Percentiles rank a stretch among this genome's conserved stretches.
Conservation (phyloP, 1,284 basidiomycete genomes). For the Ceratobasidium sp. region DNA sequence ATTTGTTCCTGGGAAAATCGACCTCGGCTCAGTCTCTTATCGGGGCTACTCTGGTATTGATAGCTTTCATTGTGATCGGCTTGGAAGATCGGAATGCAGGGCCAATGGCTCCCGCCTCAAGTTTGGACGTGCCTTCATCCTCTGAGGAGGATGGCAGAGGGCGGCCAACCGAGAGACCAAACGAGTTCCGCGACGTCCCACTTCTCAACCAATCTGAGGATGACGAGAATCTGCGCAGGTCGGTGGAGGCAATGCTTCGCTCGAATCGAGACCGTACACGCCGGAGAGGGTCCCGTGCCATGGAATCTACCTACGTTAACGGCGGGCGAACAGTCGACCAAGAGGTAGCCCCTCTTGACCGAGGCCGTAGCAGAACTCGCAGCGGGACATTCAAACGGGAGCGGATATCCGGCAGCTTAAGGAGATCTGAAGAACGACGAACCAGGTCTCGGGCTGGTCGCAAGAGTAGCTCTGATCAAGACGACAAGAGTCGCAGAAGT, state of each 20-base stretch:
- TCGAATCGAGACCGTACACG: slow-evolving; percentile 6
- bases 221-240: slow-evolving; percentile 28
- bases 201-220: slow-evolving; percentile 16
- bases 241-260: slow-evolving; percentile 31
- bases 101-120: not conserved
- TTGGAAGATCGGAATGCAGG: slow-evolving; percentile 62
- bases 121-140: not conserved
- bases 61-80: slow-evolving; percentile 76
- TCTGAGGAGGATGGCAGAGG: slow-evolving; percentile 28
- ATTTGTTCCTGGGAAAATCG: slow-evolving; percentile 74
- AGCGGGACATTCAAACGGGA: slow-evolving; percentile 36
- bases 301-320: not conserved
- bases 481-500: slow-evolving; percentile 33
- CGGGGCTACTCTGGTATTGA: slow-evolving; percentile 76
- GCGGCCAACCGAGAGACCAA: slow-evolving; percentile 27
- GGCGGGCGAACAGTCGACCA: not conserved
- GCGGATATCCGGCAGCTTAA: slow-evolving; percentile 33
- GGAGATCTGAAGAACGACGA: slow-evolving; percentile 32
- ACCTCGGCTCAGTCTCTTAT: slow-evolving; percentile 69
- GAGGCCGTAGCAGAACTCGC: slow-evolving; percentile 36
- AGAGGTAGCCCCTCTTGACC: slow-evolving; percentile 4
- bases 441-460: slow-evolving; percentile 31
- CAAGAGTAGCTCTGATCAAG: slow-evolving; percentile 33
- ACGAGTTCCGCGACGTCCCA: slow-evolving; percentile 1
- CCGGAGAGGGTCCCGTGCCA: slow-evolving; percentile 1